Conservation (phyloP, 192 early-diverging fungal genomes). For the Backusella macrospora region DNA sequence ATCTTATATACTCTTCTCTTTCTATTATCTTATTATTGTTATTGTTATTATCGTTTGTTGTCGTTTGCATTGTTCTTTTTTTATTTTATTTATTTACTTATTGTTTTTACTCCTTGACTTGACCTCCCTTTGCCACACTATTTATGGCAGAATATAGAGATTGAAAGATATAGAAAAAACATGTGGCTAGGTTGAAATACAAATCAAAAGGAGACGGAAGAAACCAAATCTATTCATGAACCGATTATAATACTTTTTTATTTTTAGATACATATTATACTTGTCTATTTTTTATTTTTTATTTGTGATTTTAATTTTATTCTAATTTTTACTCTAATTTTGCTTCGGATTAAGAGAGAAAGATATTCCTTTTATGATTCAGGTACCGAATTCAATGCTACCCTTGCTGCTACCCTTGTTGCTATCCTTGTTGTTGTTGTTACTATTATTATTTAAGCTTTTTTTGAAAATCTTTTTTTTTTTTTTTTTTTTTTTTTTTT, state of each 20-base stretch:
- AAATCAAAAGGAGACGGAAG: constrained; percentile 6
- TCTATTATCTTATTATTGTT: neutral
- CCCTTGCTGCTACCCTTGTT: too few species aligned
- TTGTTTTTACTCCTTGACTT: neutral
- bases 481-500: too few species aligned
- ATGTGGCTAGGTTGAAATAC: constrained; percentile 5
- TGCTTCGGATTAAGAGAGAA: neutral
- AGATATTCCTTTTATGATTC: constrained; percentile 7
- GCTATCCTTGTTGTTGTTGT: too few species aligned
- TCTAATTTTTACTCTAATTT: too few species aligned
- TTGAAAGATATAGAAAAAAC: constrained; percentile 6
- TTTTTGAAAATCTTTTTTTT: too few species aligned
- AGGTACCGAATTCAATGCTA: constrained; percentile 4
- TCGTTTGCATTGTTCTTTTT: neutral
- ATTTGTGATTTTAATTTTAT: neutral
- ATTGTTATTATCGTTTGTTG: neutral
- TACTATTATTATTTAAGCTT: too few species aligned
- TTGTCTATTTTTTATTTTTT: neutral
- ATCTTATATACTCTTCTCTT: neutral
- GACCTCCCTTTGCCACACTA: constrained; percentile 10
- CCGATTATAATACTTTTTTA: neutral
- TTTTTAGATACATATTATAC: neutral
- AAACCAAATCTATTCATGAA: neutral
- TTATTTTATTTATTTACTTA: neutral
- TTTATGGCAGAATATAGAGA: constrained; percentile 3